A percentile compares a stretch with the other conserved stretches of the same genome.
These are phyloP conservation scores for Aspergillus heteromorphus DNA, from an alignment of 495 filamentous ascomycete species.

Conservation along the genomic window DNA sequence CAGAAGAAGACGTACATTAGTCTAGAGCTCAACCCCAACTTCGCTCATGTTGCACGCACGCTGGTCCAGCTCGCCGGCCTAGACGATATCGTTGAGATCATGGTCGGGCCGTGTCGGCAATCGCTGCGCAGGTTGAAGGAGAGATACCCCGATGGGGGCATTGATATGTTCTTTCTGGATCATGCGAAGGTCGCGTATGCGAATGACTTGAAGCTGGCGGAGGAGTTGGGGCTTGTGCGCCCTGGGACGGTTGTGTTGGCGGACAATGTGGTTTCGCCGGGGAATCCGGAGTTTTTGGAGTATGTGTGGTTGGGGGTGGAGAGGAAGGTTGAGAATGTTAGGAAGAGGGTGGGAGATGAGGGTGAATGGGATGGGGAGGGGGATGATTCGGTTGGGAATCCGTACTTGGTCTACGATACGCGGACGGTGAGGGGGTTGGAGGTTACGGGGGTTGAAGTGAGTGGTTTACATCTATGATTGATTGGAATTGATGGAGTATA, in stretches of 20 bases:
- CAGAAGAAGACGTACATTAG: slow-evolving; percentile 55
- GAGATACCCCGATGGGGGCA: slow-evolving; percentile 40
- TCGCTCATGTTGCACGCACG: slow-evolving; percentile 52
- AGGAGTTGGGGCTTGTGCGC: slow-evolving; percentile 53
- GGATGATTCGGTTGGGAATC: neutral
- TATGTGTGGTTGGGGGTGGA: neutral
- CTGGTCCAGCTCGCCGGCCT: slow-evolving; percentile 61
- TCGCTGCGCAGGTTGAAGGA: slow-evolving; percentile 40
- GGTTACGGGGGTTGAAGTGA: neutral
- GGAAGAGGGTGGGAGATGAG: too few species aligned
- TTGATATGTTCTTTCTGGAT: slow-evolving; percentile 67
- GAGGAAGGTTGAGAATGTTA: neutral
- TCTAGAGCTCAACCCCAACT: slow-evolving; percentile 58
- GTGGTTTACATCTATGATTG: neutral
- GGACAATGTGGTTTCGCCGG: slow-evolving; percentile 67
- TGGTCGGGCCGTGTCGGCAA: slow-evolving; percentile 55
- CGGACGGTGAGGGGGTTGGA: neutral
- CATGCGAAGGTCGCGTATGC: slow-evolving; percentile 63
- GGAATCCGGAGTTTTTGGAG: slow-evolving; percentile 56
- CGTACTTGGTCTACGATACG: neutral
- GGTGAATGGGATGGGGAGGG: neutral
- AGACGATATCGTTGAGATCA: slow-evolving; percentile 54
- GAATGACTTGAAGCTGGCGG: slow-evolving; percentile 62
- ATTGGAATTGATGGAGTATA: neutral
- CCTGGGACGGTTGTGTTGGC: slow-evolving; percentile 56